A percentile compares a stretch with the other conserved stretches of the same genome.
These are phyloP conservation scores for California macrophylla DNA, from an alignment of 441 rosid species.

Conservation along the genomic window DNA sequence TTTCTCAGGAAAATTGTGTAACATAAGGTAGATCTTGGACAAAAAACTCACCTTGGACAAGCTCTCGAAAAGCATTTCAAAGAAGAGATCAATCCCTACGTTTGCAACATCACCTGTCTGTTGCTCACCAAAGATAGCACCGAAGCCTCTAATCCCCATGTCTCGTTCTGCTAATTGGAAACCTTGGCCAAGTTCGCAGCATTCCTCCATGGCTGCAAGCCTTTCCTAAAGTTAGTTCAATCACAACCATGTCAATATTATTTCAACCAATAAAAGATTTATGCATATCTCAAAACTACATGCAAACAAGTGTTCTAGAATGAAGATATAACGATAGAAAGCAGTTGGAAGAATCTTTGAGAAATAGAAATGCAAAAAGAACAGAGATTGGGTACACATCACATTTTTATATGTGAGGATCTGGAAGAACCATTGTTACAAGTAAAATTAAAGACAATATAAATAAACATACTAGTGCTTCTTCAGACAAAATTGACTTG, in stretches of 20 bases:
- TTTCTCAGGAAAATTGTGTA: conserved; percentile 13
- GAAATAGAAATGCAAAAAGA: background rate
- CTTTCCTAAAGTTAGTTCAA: conserved; percentile 54
- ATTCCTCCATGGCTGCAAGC: conserved; percentile 86
- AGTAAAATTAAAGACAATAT: conserved; percentile 12
- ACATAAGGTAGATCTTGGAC: conserved; percentile 9
- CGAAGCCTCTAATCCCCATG: conserved; percentile 97
- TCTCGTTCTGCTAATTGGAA: conserved; percentile 96
- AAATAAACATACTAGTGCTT: conserved; percentile 53
- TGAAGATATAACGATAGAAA: background rate
- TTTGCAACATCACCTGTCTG: conserved; percentile 98
- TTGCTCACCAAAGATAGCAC: conserved; percentile 93
- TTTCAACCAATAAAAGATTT: background rate
- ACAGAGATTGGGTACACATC: background rate
- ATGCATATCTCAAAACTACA: background rate
- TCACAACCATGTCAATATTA: conserved; percentile 16
- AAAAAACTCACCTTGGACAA: conserved; percentile 64
- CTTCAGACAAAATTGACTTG: conserved; percentile 59
- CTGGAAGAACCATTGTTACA: background rate
- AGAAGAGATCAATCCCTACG: conserved; percentile 91
- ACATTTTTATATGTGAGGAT: conserved; percentile 9
- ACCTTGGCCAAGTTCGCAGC: conserved; percentile 93
- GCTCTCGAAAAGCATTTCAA: conserved; percentile 97
- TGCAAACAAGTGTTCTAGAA: background rate
- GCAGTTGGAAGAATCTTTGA: background rate